These are phyloP conservation scores for Dillenia turbinata DNA, from an alignment of 164 flowering plant species.

Conservation along the genomic window DNA sequence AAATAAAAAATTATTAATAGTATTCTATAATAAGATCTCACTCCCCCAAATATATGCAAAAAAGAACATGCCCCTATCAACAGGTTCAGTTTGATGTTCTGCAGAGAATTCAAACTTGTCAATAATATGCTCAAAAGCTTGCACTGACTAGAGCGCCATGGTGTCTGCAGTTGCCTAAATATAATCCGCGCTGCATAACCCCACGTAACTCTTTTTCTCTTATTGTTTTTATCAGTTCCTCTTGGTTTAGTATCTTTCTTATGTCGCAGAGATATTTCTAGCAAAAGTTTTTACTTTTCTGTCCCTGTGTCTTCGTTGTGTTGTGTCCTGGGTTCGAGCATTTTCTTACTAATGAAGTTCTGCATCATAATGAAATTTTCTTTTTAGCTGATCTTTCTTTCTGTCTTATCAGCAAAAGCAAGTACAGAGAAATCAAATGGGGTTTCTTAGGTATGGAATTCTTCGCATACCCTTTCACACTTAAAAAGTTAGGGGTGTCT, in stretches of 20 bases:
- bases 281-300: too few species aligned
- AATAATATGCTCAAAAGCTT: slow-evolving; percentile 38
- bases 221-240: neutral
- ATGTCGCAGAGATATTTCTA: neutral
- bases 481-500: neutral
- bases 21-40: neutral
- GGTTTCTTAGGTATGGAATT: slow-evolving; percentile 14
- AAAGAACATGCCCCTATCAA: neutral
- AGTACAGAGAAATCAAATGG: slow-evolving; percentile 14
- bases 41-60: neutral
- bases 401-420: slow-evolving; percentile 14
- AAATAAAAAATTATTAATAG: too few species aligned
- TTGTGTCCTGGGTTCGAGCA: too few species aligned
- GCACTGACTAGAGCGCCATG: slow-evolving; percentile 31
- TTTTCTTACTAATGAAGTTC: too few species aligned
- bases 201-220: slow-evolving; percentile 22
- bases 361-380: neutral
- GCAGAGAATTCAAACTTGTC: slow-evolving; percentile 44
- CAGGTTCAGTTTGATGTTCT: neutral
- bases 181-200: slow-evolving; percentile 33
- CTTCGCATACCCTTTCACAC: neutral
- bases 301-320: too few species aligned
- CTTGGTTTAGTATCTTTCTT: too few species aligned
- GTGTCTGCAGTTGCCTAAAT: slow-evolving; percentile 27
- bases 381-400: neutral